These are phyloP conservation scores for Rachicladosporium sp. DNA, from an alignment of 2,329 filamentous ascomycete genomes.

Conservation along the genomic window DNA sequence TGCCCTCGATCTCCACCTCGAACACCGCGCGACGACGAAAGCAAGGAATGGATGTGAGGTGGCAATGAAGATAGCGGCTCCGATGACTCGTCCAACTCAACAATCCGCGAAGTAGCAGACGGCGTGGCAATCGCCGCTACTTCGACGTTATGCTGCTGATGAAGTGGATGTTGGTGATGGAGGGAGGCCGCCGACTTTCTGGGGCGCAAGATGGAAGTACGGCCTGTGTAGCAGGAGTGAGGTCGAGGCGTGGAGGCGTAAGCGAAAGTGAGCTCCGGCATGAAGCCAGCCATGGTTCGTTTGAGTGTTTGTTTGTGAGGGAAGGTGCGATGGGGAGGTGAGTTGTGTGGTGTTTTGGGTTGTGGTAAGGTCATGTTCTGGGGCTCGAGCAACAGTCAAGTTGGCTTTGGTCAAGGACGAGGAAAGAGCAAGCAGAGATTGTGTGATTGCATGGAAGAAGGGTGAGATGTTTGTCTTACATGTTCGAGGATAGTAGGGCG, in stretches of 20 bases:
- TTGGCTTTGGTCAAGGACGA: no score
- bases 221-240: neutral
- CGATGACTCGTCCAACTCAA: neutral
- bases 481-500: no score
- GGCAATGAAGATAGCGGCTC: no score
- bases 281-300: constrained; percentile 2
- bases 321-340: no score
- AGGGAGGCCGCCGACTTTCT: neutral
- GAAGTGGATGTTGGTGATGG: neutral
- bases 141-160: neutral
- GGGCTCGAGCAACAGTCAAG: no score
- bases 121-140: neutral
- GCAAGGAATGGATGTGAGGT: neutral
- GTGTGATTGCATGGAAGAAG: no score
- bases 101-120: neutral
- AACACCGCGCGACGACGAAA: neutral
- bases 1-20: neutral
- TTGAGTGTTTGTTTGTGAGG: no score
- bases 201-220: neutral
- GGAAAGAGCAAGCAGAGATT: no score
- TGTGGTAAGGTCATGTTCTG: no score
- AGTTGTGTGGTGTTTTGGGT: no score
- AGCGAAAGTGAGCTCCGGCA: constrained; percentile 1
- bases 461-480: no score
- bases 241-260: neutral